Percentiles rank a stretch among this genome's conserved stretches.
Conservation (phyloP, 805 yeast species). For the Sugiyamaella floridensis region DNA sequence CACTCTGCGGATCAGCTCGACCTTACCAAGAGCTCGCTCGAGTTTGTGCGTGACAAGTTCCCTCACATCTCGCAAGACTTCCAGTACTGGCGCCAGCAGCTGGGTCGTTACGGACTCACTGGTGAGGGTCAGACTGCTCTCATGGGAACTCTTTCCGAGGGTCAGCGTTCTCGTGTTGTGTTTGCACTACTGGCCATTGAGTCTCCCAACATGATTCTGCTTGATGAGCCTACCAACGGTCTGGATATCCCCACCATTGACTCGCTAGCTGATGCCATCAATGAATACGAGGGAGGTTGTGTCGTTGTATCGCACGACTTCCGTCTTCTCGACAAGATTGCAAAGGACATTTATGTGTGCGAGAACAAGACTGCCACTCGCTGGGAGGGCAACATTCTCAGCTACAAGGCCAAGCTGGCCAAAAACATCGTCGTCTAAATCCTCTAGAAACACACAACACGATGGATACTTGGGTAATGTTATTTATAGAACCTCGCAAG, state of each 20-base stretch:
- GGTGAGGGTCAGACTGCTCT: conserved; percentile 98
- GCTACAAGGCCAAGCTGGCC: conserved; percentile 92
- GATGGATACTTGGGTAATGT: background rate
- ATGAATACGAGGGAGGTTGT: conserved; percentile 94
- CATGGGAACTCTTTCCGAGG: conserved; percentile 98
- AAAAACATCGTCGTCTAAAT: conserved; percentile 48
- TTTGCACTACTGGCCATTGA: conserved; percentile 94
- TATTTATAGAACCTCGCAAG: background rate
- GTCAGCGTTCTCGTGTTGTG: conserved; percentile 98
- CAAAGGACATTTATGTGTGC: conserved; percentile 94
- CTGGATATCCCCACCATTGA: conserved; percentile 97
- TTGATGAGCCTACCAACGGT: conserved; percentile 99
- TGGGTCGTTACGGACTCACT: conserved; percentile 96
- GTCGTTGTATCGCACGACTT: conserved; percentile 98
- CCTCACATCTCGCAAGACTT: conserved; percentile 87
- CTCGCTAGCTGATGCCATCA: conserved; percentile 93
- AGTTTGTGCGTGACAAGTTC: conserved; percentile 93
- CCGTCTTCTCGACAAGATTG: conserved; percentile 94
- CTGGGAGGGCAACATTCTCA: conserved; percentile 90
- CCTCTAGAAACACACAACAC: background rate
- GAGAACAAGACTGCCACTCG: conserved; percentile 92
- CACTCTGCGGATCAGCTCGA: conserved; percentile 98
- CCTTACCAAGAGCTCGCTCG: conserved; percentile 88
- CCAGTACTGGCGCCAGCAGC: conserved; percentile 93
- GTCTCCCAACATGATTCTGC: conserved; percentile 84